phyloP scores from a whole-genome alignment of 768 basidiomycete genomes.

The Pisolithus sp. region DNA sequence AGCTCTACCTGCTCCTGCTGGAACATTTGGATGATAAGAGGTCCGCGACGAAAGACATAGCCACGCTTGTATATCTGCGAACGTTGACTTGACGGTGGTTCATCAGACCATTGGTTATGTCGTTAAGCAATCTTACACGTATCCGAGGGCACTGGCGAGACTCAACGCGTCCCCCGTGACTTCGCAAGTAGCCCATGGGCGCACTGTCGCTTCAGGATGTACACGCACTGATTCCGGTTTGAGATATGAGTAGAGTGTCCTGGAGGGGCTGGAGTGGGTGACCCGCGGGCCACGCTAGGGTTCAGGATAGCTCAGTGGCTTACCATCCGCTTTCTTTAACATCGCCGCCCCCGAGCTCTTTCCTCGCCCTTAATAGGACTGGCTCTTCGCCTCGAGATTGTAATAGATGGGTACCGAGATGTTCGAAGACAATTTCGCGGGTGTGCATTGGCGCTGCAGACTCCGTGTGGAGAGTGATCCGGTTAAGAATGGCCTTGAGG shows the following conservation, averaged over 20 bases:
- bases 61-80: conserved; percentile 80
- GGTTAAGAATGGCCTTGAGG: conserved; percentile 69
- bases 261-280: conserved; percentile 19
- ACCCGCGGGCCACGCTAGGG: not conserved
- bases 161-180: conserved; percentile 74
- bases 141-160: conserved; percentile 77
- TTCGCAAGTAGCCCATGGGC: conserved; percentile 77
- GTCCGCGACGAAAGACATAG: conserved; percentile 66
- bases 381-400: conserved; percentile 58
- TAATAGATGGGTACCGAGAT: conserved; percentile 49
- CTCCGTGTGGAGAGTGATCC: conserved; percentile 77
- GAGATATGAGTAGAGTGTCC: conserved; percentile 73
- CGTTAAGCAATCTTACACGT: conserved; percentile 41
- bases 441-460: conserved; percentile 68
- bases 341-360: conserved; percentile 58
- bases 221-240: conserved; percentile 81
- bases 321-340: conserved; percentile 56
- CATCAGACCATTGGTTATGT: not conserved
- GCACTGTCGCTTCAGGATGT: conserved; percentile 81
- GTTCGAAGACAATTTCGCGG: conserved; percentile 78
- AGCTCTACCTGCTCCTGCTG: conserved; percentile 70
- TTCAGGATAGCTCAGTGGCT: conserved; percentile 12
- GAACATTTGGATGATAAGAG: conserved; percentile 73
- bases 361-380: conserved; percentile 63
- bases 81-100: conserved; percentile 39